Evolutionary conservation across 129 eudicot genomes (phyloP).

Genomic region (Pseudognaphalium luteoalbum): DNA sequence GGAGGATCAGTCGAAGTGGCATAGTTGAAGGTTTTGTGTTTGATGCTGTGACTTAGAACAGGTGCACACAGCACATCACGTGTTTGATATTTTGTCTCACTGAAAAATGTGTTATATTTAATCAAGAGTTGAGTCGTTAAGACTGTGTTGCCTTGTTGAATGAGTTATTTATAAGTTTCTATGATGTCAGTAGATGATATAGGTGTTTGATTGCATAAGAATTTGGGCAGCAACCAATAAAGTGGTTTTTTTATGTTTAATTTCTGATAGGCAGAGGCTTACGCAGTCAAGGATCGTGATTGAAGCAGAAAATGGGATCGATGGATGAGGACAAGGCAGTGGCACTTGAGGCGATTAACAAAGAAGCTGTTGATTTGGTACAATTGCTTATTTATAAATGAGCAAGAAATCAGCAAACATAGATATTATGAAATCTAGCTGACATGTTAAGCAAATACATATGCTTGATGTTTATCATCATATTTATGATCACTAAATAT

Average conservation of each 20-base stretch:
- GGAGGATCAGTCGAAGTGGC: background rate
- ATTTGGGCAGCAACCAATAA: background rate
- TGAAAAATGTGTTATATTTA: background rate
- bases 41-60: slow-evolving; percentile 5
- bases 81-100: slow-evolving; percentile 29
- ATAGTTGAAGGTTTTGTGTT: background rate
- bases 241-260: background rate
- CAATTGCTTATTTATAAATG: background rate
- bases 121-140: background rate
- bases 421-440: background rate
- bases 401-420: background rate
- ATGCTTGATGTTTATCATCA: background rate
- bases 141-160: background rate
- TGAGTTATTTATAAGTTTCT: background rate
- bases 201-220: background rate
- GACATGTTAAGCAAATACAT: background rate
- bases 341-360: slow-evolving; percentile 60
- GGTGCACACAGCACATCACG: slow-evolving; percentile 38
- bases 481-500: background rate
- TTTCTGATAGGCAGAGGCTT: slow-evolving; percentile 22
- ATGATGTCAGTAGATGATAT: background rate
- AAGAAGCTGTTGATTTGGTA: slow-evolving; percentile 68
- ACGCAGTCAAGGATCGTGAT: slow-evolving; percentile 14
- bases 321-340: slow-evolving; percentile 49
- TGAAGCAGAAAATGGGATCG: slow-evolving; percentile 24